Evolutionary conservation across 2,329 filamentous ascomycete species (phyloP).

Genomic region (Penicillium sp.): DNA sequence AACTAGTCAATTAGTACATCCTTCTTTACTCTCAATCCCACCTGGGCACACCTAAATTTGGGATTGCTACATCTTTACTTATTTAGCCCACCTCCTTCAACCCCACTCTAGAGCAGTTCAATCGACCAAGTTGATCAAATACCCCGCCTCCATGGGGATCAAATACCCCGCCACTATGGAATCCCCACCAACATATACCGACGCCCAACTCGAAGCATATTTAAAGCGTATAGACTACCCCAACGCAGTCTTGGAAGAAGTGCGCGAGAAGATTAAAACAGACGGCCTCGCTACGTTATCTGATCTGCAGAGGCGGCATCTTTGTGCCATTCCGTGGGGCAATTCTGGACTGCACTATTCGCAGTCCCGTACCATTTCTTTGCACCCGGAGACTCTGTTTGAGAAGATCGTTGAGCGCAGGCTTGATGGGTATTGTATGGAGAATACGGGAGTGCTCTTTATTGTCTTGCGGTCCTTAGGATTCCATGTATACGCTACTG

Average conservation of each 20-base stretch:
- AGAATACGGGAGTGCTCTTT: constrained; percentile 56
- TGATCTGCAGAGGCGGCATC: constrained; percentile 44
- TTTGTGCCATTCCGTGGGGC: constrained; percentile 55
- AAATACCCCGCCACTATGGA: constrained; percentile 5
- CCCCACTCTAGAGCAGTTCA: not conserved
- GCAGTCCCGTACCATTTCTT: constrained; percentile 47
- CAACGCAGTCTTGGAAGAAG: constrained; percentile 23
- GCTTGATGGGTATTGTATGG: constrained; percentile 62
- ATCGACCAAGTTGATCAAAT: not conserved
- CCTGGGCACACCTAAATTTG: too few species aligned
- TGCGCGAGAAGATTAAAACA: constrained; percentile 27
- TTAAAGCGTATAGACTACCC: constrained; percentile 33
- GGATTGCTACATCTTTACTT: not conserved
- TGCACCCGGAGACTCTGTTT: constrained; percentile 53
- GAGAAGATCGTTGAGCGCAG: constrained; percentile 53
- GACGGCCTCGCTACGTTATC: constrained; percentile 34
- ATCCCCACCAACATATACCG: constrained; percentile 32
- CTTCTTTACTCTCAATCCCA: too few species aligned
- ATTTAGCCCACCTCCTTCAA: not conserved
- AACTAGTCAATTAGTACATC: too few species aligned
- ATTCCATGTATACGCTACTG: constrained; percentile 55
- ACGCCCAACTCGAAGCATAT: constrained; percentile 39
- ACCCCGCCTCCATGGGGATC: constrained; percentile 6
- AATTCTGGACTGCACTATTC: constrained; percentile 59
- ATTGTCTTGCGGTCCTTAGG: constrained; percentile 54